Base-by-base conservation (phyloP, 78 protist genomes). In the Tieghemostelium lacteum region DNA sequence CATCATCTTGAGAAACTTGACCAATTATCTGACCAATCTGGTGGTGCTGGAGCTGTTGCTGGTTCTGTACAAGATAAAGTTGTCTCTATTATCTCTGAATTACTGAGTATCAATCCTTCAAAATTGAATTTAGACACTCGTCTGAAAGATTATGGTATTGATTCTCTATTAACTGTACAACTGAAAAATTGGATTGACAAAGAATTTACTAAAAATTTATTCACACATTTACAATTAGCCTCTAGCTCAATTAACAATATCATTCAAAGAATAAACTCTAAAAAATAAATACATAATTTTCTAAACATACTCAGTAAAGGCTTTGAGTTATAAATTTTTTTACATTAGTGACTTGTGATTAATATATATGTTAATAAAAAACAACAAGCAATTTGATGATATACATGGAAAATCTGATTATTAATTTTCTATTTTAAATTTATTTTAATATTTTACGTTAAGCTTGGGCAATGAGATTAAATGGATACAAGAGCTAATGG, bases 131-230 rank as follows among this genome's bases (percentile, higher is more conserved):
- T 17, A 7, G 88, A 78, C 17, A 52, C 40, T 52, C 39, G 54
- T 16, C 66, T 78, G 19, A 78, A 78, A 72, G 55, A 54, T 14
- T 78, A 78, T 78, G 93, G 93, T 33, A n/a, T 87, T 31, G 93
- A 87, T 42, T 87, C 93, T 5, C 20, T 87, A 4, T 49, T 87
- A 42, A 87, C 87, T 4, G 76, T 72, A 24, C 88, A 87, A 62
- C 42, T 87, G 26, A 75, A 75, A 36, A 34, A 55, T 6, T 77
- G 77, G 86, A 75, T 87, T 39, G 88, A 78, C 22, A 78, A 78
- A 26, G 70, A 78, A 24, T 78, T 55, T 66, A 76, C 64, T 39
- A 78, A 78, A 57, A 66, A 66, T 28, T 49, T 78, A 4, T 66
- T 78, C 69, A 34, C 67, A 12, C 88, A 78, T 54, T 52, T 78